Percentiles rank a stretch among this genome's conserved stretches.
Evolutionary conservation across 805 yeast genomes (phyloP).

Genomic region (Wickerhamiella qilinensis): DNA sequence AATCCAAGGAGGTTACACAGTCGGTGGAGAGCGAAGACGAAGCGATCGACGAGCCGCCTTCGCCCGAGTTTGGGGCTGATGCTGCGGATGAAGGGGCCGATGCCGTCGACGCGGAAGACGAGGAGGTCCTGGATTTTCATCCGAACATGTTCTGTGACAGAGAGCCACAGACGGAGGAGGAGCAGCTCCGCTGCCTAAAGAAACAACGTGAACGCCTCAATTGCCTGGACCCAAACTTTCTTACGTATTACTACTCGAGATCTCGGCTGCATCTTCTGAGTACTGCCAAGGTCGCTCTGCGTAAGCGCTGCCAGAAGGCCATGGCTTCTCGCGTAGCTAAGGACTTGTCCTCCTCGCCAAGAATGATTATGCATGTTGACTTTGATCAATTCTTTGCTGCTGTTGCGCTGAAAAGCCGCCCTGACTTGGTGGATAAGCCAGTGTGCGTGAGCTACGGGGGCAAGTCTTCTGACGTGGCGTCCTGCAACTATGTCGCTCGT

Average conservation of each 20-base stretch:
- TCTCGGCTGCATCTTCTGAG: constrained; percentile 83
- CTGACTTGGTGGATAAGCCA: constrained; percentile 41
- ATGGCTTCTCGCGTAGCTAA: not conserved
- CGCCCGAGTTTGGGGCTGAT: not conserved
- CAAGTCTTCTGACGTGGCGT: constrained; percentile 60
- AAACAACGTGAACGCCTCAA: constrained; percentile 9
- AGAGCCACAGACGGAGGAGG: constrained; percentile 4
- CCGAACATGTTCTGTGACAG: not conserved
- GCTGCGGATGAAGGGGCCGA: not conserved
- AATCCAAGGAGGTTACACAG: not conserved
- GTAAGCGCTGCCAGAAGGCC: constrained; percentile 37
- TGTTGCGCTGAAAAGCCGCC: constrained; percentile 48
- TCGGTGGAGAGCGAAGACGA: not conserved
- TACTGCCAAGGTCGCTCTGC: constrained; percentile 65
- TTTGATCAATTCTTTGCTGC: constrained; percentile 91
- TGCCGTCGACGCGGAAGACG: not conserved
- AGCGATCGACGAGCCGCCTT: not conserved
- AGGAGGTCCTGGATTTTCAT: not conserved
- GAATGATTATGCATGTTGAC: constrained; percentile 59
- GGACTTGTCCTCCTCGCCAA: constrained; percentile 2
- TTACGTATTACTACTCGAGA: constrained; percentile 53
- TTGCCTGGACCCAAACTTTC: constrained; percentile 59
- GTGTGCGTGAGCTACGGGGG: constrained; percentile 40
- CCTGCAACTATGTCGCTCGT: constrained; percentile 83
- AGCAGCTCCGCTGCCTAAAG: constrained; percentile 9